Evolutionary conservation across 225 moss, liverwort and hornwort genomes (phyloP).

Genomic region (Takakia lepidozioides): DNA sequence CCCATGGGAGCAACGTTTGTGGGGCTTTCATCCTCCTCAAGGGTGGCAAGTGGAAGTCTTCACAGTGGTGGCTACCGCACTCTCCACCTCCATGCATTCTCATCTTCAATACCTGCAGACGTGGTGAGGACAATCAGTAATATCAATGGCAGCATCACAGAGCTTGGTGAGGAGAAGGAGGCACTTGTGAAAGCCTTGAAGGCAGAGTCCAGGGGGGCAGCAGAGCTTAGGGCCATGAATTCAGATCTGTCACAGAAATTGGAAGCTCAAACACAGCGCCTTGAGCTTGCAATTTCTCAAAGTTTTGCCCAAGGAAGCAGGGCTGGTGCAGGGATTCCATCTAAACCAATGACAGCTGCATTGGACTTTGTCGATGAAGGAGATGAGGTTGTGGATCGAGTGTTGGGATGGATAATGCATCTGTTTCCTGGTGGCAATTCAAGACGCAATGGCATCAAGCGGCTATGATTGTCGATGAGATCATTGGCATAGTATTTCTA

Average conservation of each 20-base stretch:
- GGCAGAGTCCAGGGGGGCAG: slow-evolving; percentile 84
- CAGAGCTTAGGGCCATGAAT: slow-evolving; percentile 69
- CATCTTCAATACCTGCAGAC: slow-evolving; percentile 51
- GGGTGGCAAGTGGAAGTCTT: slow-evolving; percentile 5
- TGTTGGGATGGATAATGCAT: slow-evolving; percentile 94
- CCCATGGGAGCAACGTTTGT: neutral
- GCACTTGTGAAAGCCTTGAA: slow-evolving; percentile 78
- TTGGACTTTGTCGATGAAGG: slow-evolving; percentile 92
- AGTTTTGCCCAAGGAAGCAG: slow-evolving; percentile 69
- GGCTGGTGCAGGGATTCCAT: slow-evolving; percentile 14
- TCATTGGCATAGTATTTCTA: no score
- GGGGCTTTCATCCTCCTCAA: slow-evolving; percentile 17
- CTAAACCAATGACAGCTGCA: slow-evolving; percentile 41
- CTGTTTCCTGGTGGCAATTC: slow-evolving; percentile 77
- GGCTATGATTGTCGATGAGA: slow-evolving; percentile 28
- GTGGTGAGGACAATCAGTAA: slow-evolving; percentile 58
- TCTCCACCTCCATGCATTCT: slow-evolving; percentile 31
- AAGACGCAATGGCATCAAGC: slow-evolving; percentile 68
- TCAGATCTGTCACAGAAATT: slow-evolving; percentile 83
- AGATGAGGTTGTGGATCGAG: slow-evolving; percentile 96
- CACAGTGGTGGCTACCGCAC: slow-evolving; percentile 33
- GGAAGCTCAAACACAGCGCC: slow-evolving; percentile 87
- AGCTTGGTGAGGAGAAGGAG: slow-evolving; percentile 69
- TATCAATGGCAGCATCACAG: slow-evolving; percentile 60
- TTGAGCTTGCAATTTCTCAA: slow-evolving; percentile 89